Base-by-base conservation (phyloP, 2,329 filamentous ascomycete genomes). In the Penicillium sp. region DNA sequence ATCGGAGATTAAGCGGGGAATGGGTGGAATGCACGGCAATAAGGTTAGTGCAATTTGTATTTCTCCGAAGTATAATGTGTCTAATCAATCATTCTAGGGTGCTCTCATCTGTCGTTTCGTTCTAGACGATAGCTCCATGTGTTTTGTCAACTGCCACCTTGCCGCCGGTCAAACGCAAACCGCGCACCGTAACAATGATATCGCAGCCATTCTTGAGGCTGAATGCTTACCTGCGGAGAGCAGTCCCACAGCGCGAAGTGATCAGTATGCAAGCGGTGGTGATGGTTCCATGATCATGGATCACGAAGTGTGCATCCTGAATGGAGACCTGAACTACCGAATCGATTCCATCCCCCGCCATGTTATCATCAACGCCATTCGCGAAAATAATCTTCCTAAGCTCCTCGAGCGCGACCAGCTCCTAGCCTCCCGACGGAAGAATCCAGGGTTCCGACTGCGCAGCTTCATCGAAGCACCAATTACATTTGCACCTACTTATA, bases 281-380 rank as follows among this genome's bases (percentile, higher is more conserved):
- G 94, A 99, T 70, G 94, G 94, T 6, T 88, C 86, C 40, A 92
- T 97, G 88, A 90, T 99, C 55, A 81, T 97, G 55, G 94, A 99
- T 69, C 94, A 99, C 69, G 94, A 99, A 75, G 88, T 99, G n/a
- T 97, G 93, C 72, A 86, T 99, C 46, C 77, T 97, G 41, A 97
- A 97, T 67, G 94, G 94, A 26, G 94, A 99, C 71, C 82, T 99
- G 48, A 99, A 99, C 75, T 99, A 99, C 73, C 92, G 94, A 58
- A 97, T 99, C 67, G 94, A 99, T 72, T 92, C 92, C 23, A 97
- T 97, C 85, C 91, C 91, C 18, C 89, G 94, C 48, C 91, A 97
- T 67, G 92, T 90, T 0, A 93, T 99, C 3, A 89, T 97, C 52
- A 88, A 87, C 56, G 92, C 91, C 1, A 85, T 97, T 49, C 88